These are phyloP conservation scores for Lodderomyces margitis DNA, from an alignment of 1,139 yeast genomes.

Conservation along the genomic window DNA sequence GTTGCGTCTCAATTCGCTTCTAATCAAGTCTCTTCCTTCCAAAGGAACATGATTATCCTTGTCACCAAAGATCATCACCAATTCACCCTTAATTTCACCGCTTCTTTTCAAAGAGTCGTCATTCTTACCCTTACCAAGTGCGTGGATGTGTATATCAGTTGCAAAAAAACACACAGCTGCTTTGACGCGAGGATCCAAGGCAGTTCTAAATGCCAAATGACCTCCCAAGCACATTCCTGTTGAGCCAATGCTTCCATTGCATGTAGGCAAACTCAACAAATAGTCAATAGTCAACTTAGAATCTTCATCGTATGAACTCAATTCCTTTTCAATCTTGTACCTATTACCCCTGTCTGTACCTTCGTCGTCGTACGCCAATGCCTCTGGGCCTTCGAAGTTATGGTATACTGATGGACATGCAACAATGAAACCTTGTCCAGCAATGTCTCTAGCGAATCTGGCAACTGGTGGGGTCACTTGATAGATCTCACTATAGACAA, in stretches of 20 bases:
- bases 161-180: slow-evolving; percentile 80
- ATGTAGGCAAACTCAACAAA: slow-evolving; percentile 54
- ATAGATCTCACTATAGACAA: slow-evolving; percentile 74
- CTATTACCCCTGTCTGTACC: slow-evolving; percentile 77
- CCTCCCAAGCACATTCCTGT: slow-evolving; percentile 91
- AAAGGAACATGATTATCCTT: slow-evolving; percentile 80
- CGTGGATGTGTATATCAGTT: slow-evolving; percentile 70
- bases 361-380: slow-evolving; percentile 66
- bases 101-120: slow-evolving; percentile 65
- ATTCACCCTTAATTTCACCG: slow-evolving; percentile 55
- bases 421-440: slow-evolving; percentile 76
- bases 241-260: slow-evolving; percentile 74
- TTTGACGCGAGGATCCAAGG: slow-evolving; percentile 60
- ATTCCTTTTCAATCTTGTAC: slow-evolving; percentile 65
- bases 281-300: slow-evolving; percentile 63
- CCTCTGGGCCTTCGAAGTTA: slow-evolving; percentile 61
- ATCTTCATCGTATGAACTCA: slow-evolving; percentile 77
- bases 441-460: slow-evolving; percentile 73
- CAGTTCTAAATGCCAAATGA: slow-evolving; percentile 73
- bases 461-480: slow-evolving; percentile 81
- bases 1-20: slow-evolving; percentile 58
- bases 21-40: slow-evolving; percentile 71
- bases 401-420: slow-evolving; percentile 80
- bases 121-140: slow-evolving; percentile 60
- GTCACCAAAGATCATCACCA: slow-evolving; percentile 72